Base-by-base conservation (phyloP, 1,284 basidiomycete genomes). In the Trametes polyzona region DNA sequence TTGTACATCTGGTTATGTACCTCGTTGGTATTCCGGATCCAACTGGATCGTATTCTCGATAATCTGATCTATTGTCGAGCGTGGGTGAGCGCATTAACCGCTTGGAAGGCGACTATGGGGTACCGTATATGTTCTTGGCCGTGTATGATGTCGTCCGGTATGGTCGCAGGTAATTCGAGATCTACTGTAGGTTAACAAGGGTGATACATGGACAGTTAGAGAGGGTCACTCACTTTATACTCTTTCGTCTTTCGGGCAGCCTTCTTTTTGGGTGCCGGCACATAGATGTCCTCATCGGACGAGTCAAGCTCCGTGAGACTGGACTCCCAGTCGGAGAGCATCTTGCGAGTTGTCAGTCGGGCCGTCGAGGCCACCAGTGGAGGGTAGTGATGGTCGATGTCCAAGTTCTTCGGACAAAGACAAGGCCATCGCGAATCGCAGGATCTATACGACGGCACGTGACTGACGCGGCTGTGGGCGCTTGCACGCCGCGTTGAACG, bases 1-100 rank as follows among this genome's bases (percentile, higher is more conserved):
- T 1, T 17, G 21, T 24, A n/a, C 5, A 16, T 37, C 47, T 10
- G 33, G 14, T 21, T 26, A 49, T 71, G 57, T 49, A 79, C 82
- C 81, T 67, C 82, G 71, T 58, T 83, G 81, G 66, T 83, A 83
- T 43, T 80, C 80, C 0, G 82, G 82, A 64, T 83, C 74, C 23
- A 83, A 70, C 54, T 82, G 71, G 44, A 83, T 78, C 17, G 68
- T 63, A 23, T 74, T 72, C 27, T 80, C 75, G 8, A 76, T 63
- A 47, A 83, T 78, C 65, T 80, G 76, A 62, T 82, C 80, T 82
- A 57, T 36, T 16, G 63, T 37, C 17, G 27, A 0, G 5, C 19
- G 4, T 41, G 8, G 7, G 19, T n/a, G 26, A 23, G 3, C 27
- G 9, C 29, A 7, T 24, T 2, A 12, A 14, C n/a, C 14, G 16